Conservation (phyloP, 1,284 basidiomycete species). For the Apiotrichum gamsii region DNA sequence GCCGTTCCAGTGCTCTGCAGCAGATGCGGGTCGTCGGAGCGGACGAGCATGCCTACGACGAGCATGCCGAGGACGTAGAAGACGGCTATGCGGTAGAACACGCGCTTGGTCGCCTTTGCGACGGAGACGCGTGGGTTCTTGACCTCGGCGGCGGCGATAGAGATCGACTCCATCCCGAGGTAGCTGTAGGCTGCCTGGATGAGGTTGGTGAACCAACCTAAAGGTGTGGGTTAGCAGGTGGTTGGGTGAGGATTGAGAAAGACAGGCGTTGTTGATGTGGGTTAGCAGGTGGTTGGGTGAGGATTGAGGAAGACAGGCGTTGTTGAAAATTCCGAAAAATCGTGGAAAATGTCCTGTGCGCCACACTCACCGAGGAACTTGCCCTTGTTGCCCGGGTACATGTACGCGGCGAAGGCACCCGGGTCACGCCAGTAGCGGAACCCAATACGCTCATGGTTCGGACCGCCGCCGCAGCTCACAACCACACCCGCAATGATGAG, state of each 20-base stretch:
- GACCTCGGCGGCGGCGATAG: slow-evolving; percentile 47
- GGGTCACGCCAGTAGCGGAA: slow-evolving; percentile 58
- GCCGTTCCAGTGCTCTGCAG: slow-evolving; percentile 12
- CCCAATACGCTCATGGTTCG: slow-evolving; percentile 47
- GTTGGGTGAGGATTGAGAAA: slow-evolving; percentile 52
- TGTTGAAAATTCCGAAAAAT: too few species aligned
- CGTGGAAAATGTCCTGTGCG: too few species aligned
- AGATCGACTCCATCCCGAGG: slow-evolving; percentile 37
- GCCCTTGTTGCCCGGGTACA: slow-evolving; percentile 49
- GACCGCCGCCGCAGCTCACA: slow-evolving; percentile 64
- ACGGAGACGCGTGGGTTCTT: slow-evolving; percentile 47
- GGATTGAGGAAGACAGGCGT: too few species aligned
- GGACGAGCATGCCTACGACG: slow-evolving; percentile 15
- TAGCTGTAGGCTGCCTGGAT: slow-evolving; percentile 7
- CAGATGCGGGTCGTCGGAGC: slow-evolving; percentile 15
- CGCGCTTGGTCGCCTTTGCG: slow-evolving; percentile 30
- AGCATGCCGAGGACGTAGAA: slow-evolving; percentile 22
- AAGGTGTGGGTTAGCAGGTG: too few species aligned
- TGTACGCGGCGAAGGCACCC: slow-evolving; percentile 51
- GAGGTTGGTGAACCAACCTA: slow-evolving; percentile 50
- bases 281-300: too few species aligned
- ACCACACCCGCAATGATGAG: slow-evolving; percentile 59
- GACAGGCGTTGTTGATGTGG: slow-evolving; percentile 15
- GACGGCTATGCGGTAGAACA: slow-evolving; percentile 26
- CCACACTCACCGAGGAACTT: slow-evolving; percentile 29